Evolutionary conservation across 345 rosid species (phyloP).

Genomic region (Arabis alpina): DNA sequence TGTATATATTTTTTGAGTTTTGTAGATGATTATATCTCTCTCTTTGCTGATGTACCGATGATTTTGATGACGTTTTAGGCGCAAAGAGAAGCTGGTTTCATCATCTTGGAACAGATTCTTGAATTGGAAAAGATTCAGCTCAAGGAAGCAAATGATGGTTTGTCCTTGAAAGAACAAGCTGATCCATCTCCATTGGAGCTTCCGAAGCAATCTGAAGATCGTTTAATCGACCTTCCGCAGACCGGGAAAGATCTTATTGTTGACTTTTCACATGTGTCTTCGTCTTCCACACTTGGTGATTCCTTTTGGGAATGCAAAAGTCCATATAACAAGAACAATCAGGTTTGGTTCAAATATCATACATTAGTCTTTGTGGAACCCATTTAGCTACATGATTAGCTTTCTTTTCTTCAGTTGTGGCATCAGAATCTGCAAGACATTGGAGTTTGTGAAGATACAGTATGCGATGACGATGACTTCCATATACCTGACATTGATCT

Average conservation of each 20-base stretch:
- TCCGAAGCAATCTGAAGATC: conserved; percentile 42
- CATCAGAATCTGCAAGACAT: conserved; percentile 85
- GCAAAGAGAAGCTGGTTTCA: conserved; percentile 42
- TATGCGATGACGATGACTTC: conserved; percentile 58
- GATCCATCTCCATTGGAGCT: conserved; percentile 21
- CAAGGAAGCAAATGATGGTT: conserved; percentile 39
- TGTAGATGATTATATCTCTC: conserved; percentile 12
- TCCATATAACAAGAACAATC: conserved; percentile 44
- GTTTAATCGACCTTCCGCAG: conserved; percentile 39
- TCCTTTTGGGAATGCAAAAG: conserved; percentile 76
- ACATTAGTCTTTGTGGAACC: conserved; percentile 49
- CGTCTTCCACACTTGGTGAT: conserved; percentile 52
- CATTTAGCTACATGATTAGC: conserved; percentile 21
- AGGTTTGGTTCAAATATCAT: conserved; percentile 28
- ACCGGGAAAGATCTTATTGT: conserved; percentile 47
- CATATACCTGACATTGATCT: conserved; percentile 82
- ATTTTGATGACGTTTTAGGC: conserved; percentile 21
- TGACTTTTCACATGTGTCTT: conserved; percentile 52
- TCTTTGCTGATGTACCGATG: not conserved
- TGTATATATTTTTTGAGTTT: not conserved
- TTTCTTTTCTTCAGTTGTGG: conserved; percentile 59
- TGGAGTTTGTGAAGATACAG: conserved; percentile 77
- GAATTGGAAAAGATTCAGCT: conserved; percentile 66
- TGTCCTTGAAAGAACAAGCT: conserved; percentile 30
- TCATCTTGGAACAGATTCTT: conserved; percentile 73